Percentiles rank a stretch among this genome's conserved stretches.
Conservation (phyloP, 2,329 filamentous ascomycete genomes). For the Aspergillus ochraceoroseus region DNA sequence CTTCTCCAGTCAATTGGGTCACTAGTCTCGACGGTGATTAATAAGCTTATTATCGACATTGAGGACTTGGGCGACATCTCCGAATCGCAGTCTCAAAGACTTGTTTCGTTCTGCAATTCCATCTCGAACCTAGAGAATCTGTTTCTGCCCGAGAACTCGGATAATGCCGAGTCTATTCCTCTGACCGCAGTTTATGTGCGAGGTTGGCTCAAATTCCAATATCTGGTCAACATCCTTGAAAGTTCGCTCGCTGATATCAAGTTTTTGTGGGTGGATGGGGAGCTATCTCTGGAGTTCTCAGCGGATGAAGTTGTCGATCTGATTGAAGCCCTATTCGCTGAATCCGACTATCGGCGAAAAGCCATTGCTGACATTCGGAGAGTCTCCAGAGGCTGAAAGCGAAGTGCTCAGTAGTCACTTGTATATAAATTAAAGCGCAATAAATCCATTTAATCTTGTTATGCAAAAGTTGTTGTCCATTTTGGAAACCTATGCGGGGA, state of each 20-base stretch:
- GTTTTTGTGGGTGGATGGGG: slow-evolving; percentile 61
- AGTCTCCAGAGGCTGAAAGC: slow-evolving; percentile 20
- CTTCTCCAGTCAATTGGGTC: slow-evolving; percentile 59
- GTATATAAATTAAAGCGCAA: slow-evolving; percentile 3
- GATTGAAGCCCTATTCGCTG: slow-evolving; percentile 61
- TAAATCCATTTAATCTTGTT: too few relatives aligned
- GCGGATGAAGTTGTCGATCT: slow-evolving; percentile 59
- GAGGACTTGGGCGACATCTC: slow-evolving; percentile 61
- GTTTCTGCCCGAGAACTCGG: slow-evolving; percentile 47
- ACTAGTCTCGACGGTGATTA: slow-evolving; percentile 53
- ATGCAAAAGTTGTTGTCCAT: too few relatives aligned
- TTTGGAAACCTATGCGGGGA: slow-evolving; percentile 12
- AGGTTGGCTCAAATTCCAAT: slow-evolving; percentile 63
- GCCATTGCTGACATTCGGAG: slow-evolving; percentile 55
- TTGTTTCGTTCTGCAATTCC: slow-evolving; percentile 55
- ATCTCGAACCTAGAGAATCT: slow-evolving; percentile 54
- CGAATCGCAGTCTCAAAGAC: slow-evolving; percentile 56
- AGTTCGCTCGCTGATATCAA: slow-evolving; percentile 61
- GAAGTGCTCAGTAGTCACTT: neutral
- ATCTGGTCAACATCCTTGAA: slow-evolving; percentile 59
- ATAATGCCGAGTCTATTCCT: slow-evolving; percentile 38
- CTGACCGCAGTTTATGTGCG: slow-evolving; percentile 59
- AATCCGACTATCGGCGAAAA: slow-evolving; percentile 54
- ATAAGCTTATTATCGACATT: slow-evolving; percentile 58
- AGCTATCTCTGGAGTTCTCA: slow-evolving; percentile 58